Base-by-base conservation (phyloP, 164 flowering plant species). In the Saururus chinensis region DNA sequence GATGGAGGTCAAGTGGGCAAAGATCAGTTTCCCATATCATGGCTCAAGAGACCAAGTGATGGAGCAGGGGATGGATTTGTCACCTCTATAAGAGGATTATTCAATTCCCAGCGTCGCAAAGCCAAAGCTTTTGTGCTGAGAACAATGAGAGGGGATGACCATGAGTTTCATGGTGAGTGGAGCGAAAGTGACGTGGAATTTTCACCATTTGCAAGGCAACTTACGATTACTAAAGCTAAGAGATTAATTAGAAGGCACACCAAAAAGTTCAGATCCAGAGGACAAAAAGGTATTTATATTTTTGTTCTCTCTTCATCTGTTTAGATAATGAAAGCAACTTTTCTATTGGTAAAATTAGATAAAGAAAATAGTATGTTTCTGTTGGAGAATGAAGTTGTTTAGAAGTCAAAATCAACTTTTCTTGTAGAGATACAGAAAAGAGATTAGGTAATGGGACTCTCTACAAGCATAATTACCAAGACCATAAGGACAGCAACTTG, bases 21-120 rank as follows among this genome's bases (percentile, higher is more conserved):
- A 67, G 95, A 89, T 73, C 95, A 83, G 70, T 59, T 68, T 64
- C 85, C 87, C 41, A 58, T 83, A 52, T 41, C 89, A 35, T 95
- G 71, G 69, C 79, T 77, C 55, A 87, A 83, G 80, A 83, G 85
- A 16, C 87, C 84, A 51, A 75, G 71, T 72, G 96, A 95, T 78
- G 96, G 95, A 53, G 97, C 97, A 56, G 97, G 97, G 62, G 97
- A 95, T 79, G 89, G 97, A 64, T 95, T 95, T 79, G 99, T 95
- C 17, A 91, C 92, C 65, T 89, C 97, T 61, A 75, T 95, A 48
- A 84, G 82, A 69, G 96, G 99, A 23, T 83, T 95, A 20, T 95
- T 95, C 71, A 87, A 80, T 74, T 80, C 93, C 60, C 95, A 91
- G 68, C 85, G 92, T 9, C 89, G 96, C 57, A 91, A 84, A 78